These are phyloP conservation scores for Jackrogersella multiformis DNA, from an alignment of 495 filamentous ascomycete genomes.

Conservation along the genomic window DNA sequence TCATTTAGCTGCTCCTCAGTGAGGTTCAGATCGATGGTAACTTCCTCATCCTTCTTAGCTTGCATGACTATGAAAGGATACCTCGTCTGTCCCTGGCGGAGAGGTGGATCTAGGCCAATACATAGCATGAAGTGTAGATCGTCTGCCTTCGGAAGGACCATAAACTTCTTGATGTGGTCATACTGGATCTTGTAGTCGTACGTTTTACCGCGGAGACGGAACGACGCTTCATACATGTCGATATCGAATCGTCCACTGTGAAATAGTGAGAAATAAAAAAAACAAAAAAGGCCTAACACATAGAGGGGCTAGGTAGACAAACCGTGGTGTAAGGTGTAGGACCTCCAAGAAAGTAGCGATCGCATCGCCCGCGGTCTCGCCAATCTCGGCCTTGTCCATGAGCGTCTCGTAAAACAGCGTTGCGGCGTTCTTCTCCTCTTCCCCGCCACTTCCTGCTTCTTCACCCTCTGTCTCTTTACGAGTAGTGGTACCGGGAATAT, in stretches of 20 bases:
- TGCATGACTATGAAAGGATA: conserved; percentile 99
- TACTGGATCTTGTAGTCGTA: conserved; percentile 99
- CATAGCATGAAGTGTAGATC: conserved; percentile 94
- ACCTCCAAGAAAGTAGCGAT: conserved; percentile 98
- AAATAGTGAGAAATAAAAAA: conserved; percentile 52
- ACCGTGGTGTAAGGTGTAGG: conserved; percentile 96
- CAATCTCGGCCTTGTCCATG: conserved; percentile 99
- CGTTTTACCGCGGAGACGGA: conserved; percentile 96
- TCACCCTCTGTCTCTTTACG: conserved; percentile 86
- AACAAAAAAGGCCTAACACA: neutral
- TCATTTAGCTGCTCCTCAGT: conserved; percentile 83
- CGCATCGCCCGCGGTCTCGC: conserved; percentile 95
- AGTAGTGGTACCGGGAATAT: conserved; percentile 90
- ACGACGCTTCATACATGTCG: conserved; percentile 99
- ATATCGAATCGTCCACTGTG: conserved; percentile 97
- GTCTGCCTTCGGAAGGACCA: conserved; percentile 96
- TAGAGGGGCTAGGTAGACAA: conserved; percentile 38
- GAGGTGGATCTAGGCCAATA: conserved; percentile 92
- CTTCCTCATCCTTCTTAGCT: conserved; percentile 97
- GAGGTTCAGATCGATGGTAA: conserved; percentile 95
- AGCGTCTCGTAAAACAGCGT: conserved; percentile 96
- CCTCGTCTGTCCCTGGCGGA: conserved; percentile 96
- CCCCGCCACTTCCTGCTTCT: conserved; percentile 71
- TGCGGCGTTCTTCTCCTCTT: conserved; percentile 91
- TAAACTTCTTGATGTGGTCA: conserved; percentile 96